Conservation (phyloP, 768 basidiomycete species). For the Tulasnella sp. region DNA sequence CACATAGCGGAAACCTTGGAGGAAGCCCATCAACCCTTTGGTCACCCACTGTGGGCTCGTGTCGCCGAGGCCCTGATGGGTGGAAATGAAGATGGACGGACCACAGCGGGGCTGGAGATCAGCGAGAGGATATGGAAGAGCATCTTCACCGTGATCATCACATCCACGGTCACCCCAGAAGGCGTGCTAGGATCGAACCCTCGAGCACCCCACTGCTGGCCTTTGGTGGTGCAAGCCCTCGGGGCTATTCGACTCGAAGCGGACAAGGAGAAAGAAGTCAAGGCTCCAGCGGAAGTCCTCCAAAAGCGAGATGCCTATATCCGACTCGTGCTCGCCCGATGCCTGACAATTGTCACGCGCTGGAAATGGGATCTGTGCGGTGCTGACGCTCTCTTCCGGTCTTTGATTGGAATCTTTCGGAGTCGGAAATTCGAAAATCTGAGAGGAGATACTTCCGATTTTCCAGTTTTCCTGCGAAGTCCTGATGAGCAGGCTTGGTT, state of each 20-base stretch:
- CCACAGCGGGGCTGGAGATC: constrained; percentile 37
- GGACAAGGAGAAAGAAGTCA: constrained; percentile 44
- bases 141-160: constrained; percentile 62
- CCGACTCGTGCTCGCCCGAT: constrained; percentile 62
- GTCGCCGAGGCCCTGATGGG: not conserved
- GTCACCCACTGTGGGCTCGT: constrained; percentile 21
- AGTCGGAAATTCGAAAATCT: constrained; percentile 74
- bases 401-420: constrained; percentile 68
- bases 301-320: constrained; percentile 67
- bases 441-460: constrained; percentile 55
- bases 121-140: constrained; percentile 72
- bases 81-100: not conserved
- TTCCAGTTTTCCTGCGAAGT: constrained; percentile 64
- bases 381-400: constrained; percentile 54
- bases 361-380: constrained; percentile 72
- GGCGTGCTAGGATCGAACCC: constrained; percentile 44
- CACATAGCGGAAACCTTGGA: constrained; percentile 44
- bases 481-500: constrained; percentile 51
- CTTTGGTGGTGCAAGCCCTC: constrained; percentile 54
- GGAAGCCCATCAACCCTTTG: not conserved
- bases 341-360: constrained; percentile 63
- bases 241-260: constrained; percentile 55
- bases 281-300: constrained; percentile 38
- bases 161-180: constrained; percentile 71
- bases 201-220: constrained; percentile 60